Evolutionary conservation across 495 filamentous ascomycete species (phyloP).

Genomic region (Neurospora hispaniola): DNA sequence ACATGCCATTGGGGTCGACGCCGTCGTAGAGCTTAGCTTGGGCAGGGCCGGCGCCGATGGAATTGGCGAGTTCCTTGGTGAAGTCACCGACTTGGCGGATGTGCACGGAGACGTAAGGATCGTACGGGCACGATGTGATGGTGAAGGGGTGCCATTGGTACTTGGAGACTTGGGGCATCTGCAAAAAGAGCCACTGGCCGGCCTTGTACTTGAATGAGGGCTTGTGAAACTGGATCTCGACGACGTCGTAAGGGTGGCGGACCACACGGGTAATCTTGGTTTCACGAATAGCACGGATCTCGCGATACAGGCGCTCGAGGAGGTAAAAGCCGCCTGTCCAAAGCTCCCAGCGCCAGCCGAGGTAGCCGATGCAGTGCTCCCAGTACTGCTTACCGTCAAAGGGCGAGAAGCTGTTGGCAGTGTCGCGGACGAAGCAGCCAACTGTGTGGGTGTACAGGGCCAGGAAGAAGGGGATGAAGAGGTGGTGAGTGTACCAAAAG

Average conservation of each 20-base stretch:
- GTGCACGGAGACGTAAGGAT: slow-evolving; percentile 88
- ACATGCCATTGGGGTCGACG: slow-evolving; percentile 91
- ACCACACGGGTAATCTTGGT: slow-evolving; percentile 91
- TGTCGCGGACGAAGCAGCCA: slow-evolving; percentile 89
- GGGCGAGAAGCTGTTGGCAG: slow-evolving; percentile 58
- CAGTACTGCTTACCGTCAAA: slow-evolving; percentile 76
- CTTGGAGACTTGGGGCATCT: slow-evolving; percentile 75
- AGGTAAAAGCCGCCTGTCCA: slow-evolving; percentile 80
- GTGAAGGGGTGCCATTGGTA: slow-evolving; percentile 99
- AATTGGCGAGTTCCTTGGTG: slow-evolving; percentile 75
- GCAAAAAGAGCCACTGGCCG: slow-evolving; percentile 94
- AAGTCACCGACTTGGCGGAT: slow-evolving; percentile 96
- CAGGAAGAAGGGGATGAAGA: slow-evolving; percentile 92
- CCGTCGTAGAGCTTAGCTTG: slow-evolving; percentile 79
- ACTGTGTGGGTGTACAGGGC: slow-evolving; percentile 92
- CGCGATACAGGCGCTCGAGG: slow-evolving; percentile 80
- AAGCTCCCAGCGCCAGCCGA: slow-evolving; percentile 96
- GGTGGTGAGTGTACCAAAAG: slow-evolving; percentile 98
- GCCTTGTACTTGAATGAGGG: slow-evolving; percentile 97
- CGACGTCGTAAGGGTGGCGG: slow-evolving; percentile 93
- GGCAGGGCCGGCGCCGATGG: slow-evolving; percentile 79
- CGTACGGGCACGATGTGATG: slow-evolving; percentile 95
- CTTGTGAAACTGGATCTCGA: slow-evolving; percentile 96
- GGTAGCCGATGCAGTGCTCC: slow-evolving; percentile 88
- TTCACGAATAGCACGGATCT: slow-evolving; percentile 67